Percentiles rank a stretch among this genome's conserved stretches.
phyloP scores from a whole-genome alignment of 208 protist species.

The Acanthamoeba royreba region DNA sequence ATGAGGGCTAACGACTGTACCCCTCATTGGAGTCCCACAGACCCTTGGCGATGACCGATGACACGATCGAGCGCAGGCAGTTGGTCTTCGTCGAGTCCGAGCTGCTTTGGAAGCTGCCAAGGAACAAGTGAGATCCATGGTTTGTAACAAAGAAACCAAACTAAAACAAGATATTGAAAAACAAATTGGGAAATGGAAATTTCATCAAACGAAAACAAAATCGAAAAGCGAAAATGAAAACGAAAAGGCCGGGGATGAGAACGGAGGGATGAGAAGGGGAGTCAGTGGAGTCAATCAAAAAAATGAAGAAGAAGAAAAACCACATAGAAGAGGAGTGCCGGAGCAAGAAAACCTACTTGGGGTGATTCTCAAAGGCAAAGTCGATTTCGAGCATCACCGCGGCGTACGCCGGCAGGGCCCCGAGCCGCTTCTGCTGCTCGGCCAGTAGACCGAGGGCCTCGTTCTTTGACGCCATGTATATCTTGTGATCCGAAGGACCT shows the following conservation, averaged over 20 bases:
- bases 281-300: not conserved
- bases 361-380: not conserved
- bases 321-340: not conserved
- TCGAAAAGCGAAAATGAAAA: not conserved
- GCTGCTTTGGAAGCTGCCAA: too few relatives aligned
- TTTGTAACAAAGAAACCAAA: too few relatives aligned
- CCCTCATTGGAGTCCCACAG: not conserved
- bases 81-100: too few relatives aligned
- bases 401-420: not conserved
- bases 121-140: too few relatives aligned
- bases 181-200: too few relatives aligned
- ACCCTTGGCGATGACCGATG: not conserved
- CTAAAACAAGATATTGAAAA: too few relatives aligned
- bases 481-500: too few relatives aligned
- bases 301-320: not conserved
- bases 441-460: not conserved
- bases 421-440: not conserved
- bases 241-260: not conserved
- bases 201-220: too few relatives aligned
- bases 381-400: not conserved
- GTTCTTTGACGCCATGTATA: not conserved
- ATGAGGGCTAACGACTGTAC: too few relatives aligned
- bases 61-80: too few relatives aligned
- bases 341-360: too few relatives aligned
- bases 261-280: not conserved